phyloP scores from a whole-genome alignment of 2,329 filamentous ascomycete genomes.

The Xylaria sp. region DNA sequence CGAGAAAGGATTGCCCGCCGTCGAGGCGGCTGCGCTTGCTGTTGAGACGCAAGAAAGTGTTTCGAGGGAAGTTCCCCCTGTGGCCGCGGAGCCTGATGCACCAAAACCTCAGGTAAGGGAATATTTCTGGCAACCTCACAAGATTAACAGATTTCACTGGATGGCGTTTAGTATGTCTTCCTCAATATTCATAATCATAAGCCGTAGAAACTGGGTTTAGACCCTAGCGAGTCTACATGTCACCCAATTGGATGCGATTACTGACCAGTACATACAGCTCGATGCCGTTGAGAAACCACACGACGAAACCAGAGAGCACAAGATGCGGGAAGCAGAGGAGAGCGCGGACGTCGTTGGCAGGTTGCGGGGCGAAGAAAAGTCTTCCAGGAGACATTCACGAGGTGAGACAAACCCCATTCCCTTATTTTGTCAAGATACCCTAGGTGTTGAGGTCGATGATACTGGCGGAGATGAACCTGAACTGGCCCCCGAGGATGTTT shows the following conservation, averaged over 20 bases:
- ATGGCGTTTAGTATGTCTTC: constrained; percentile 33
- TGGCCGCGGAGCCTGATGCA: constrained; percentile 25
- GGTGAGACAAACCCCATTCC: constrained; percentile 50
- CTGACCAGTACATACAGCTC: constrained; percentile 20
- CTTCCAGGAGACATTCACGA: constrained; percentile 43
- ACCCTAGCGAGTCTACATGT: constrained; percentile 16
- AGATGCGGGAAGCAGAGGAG: constrained; percentile 38
- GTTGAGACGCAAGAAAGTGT: constrained; percentile 10
- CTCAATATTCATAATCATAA: constrained; percentile 22
- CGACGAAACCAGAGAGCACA: constrained; percentile 5
- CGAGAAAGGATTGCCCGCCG: constrained; percentile 15
- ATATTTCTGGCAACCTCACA: constrained; percentile 33
- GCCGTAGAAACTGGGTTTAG: constrained; percentile 22
- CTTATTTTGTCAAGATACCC: constrained; percentile 42
- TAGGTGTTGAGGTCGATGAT: constrained; percentile 41
- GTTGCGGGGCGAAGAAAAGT: constrained; percentile 45
- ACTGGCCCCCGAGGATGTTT: constrained; percentile 28
- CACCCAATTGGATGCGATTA: not conserved
- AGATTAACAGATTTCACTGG: constrained; percentile 32
- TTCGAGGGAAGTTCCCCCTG: constrained; percentile 13
- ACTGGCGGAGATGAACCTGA: constrained; percentile 37
- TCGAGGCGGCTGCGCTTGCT: constrained; percentile 1
- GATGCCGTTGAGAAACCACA: constrained; percentile 27
- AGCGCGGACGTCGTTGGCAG: constrained; percentile 48
- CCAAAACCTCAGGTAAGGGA: constrained; percentile 34